Conservation (phyloP, 2,329 filamentous ascomycete genomes). For the Phialophora chinensis region DNA sequence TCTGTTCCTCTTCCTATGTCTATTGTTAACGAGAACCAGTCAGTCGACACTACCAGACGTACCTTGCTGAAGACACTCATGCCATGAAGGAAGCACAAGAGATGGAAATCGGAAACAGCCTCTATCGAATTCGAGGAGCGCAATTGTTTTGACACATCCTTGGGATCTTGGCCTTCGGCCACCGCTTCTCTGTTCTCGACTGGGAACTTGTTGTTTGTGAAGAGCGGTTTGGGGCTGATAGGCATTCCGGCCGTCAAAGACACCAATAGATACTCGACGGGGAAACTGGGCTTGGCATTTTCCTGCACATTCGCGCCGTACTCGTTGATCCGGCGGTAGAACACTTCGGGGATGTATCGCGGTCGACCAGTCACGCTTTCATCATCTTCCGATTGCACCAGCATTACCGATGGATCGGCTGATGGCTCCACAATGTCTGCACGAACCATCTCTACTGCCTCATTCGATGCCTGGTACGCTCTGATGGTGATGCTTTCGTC, state of each 20-base stretch:
- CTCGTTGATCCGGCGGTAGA: constrained; percentile 94
- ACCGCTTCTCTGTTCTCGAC: constrained; percentile 90
- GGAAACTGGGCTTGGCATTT: constrained; percentile 94
- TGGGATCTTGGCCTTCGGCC: constrained; percentile 82
- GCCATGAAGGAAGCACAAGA: constrained; percentile 83
- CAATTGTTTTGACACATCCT: constrained; percentile 71
- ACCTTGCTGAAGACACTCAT: constrained; percentile 87
- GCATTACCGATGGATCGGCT: constrained; percentile 89
- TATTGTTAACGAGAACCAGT: constrained; percentile 32
- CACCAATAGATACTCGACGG: constrained; percentile 93
- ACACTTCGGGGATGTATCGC: constrained; percentile 95
- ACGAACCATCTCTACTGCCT: constrained; percentile 94
- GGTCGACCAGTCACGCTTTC: constrained; percentile 70
- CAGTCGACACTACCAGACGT: constrained; percentile 44
- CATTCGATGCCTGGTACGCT: constrained; percentile 92
- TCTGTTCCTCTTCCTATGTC: constrained; percentile 80
- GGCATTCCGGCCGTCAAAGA: constrained; percentile 97
- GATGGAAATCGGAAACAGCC: constrained; percentile 88
- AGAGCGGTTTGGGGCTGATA: constrained; percentile 75
- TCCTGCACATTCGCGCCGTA: constrained; percentile 96
- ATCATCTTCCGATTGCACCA: constrained; percentile 90
- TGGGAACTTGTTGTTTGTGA: constrained; percentile 74
- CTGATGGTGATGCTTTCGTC: constrained; percentile 86
- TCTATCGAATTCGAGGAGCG: constrained; percentile 69
- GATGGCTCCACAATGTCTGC: constrained; percentile 95